These are phyloP conservation scores for Chaetomium tenue DNA, from an alignment of 495 filamentous ascomycete genomes.

Conservation along the genomic window DNA sequence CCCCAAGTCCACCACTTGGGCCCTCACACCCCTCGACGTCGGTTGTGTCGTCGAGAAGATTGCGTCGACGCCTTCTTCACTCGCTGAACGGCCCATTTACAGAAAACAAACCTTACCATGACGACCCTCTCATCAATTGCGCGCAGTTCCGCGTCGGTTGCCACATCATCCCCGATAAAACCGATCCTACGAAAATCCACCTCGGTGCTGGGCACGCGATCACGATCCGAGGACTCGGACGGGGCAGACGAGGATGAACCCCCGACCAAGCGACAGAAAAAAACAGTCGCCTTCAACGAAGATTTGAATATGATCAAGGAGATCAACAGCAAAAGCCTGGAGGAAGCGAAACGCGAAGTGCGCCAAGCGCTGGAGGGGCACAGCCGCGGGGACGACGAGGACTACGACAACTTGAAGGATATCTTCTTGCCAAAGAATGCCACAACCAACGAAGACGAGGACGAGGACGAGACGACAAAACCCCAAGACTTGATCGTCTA, in stretches of 20 bases:
- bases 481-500: conserved; percentile 64
- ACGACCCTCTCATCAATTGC: conserved; percentile 33
- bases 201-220: conserved; percentile 38
- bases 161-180: conserved; percentile 38
- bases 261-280: conserved; percentile 52
- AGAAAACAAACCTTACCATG: conserved; percentile 21
- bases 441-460: conserved; percentile 36
- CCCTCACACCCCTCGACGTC: not conserved
- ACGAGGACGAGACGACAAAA: conserved; percentile 28
- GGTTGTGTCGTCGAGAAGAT: conserved; percentile 1
- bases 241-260: conserved; percentile 50
- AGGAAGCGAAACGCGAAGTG: conserved; percentile 69
- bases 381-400: conserved; percentile 62
- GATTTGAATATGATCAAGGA: conserved; percentile 64
- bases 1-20: not conserved
- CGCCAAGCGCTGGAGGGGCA: conserved; percentile 68
- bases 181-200: conserved; percentile 47
- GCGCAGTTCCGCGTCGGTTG: conserved; percentile 28
- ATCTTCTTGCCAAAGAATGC: conserved; percentile 52
- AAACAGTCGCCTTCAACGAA: conserved; percentile 69
- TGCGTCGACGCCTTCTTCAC: conserved; percentile 7
- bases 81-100: not conserved
- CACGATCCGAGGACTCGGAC: conserved; percentile 41
- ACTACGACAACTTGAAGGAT: conserved; percentile 71
- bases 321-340: conserved; percentile 44